Evolutionary conservation across 2,329 filamentous ascomycete species (phyloP).

Genomic region (Curvularia spicifera): DNA sequence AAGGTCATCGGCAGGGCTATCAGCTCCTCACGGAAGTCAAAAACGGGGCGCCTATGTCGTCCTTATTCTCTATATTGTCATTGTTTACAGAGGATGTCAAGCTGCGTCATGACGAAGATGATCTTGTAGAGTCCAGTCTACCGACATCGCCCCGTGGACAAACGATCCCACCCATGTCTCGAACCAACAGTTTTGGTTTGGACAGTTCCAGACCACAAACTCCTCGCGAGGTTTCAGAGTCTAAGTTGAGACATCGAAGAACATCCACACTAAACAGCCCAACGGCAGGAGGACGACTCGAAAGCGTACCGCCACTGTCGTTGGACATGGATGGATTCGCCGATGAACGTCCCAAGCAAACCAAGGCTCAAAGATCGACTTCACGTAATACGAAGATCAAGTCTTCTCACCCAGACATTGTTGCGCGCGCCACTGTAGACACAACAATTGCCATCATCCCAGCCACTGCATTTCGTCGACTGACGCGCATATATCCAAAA

Average conservation of each 20-base stretch:
- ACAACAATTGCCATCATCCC: conserved; percentile 99
- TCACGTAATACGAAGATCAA: conserved; percentile 58
- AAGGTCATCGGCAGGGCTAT: conserved; percentile 78
- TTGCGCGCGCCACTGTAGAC: conserved; percentile 93
- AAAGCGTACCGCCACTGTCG: conserved; percentile 76
- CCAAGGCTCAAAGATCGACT: conserved; percentile 29
- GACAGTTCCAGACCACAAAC: conserved; percentile 44
- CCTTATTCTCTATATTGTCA: conserved; percentile 94
- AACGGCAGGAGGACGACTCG: conserved; percentile 47
- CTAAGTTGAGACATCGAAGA: conserved; percentile 33
- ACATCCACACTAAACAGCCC: conserved; percentile 45
- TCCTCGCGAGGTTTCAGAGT: conserved; percentile 31
- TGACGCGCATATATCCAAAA: conserved; percentile 94
- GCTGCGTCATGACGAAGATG: conserved; percentile 72
- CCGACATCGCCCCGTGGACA: conserved; percentile 36
- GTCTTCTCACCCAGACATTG: conserved; percentile 94
- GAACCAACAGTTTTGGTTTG: conserved; percentile 41
- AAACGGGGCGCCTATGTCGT: conserved; percentile 98
- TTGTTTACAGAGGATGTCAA: conserved; percentile 95
- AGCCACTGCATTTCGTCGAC: conserved; percentile 88
- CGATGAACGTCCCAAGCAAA: conserved; percentile 30
- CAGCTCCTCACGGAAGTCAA: conserved; percentile 96
- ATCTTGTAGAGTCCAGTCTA: conserved; percentile 55
- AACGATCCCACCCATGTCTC: conserved; percentile 29
- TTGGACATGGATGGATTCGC: conserved; percentile 60